phyloP scores from a whole-genome alignment of 2,329 filamentous ascomycete genomes.

The Colletotrichum sublineola region DNA sequence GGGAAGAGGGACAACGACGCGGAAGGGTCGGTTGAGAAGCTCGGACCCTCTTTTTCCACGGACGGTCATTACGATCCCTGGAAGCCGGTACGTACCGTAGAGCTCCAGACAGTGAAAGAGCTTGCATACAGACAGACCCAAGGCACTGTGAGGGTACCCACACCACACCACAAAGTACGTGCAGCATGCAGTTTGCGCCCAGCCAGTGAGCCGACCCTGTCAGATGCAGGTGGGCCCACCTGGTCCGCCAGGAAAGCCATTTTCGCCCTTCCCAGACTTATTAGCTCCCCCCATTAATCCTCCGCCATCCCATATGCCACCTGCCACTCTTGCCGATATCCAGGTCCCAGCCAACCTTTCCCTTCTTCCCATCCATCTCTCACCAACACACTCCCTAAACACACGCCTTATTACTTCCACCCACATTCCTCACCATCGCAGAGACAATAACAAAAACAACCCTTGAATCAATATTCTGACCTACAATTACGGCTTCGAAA shows the following conservation, averaged over 20 bases:
- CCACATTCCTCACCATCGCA: conserved; percentile 29
- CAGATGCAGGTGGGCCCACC: conserved; percentile 22
- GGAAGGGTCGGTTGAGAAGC: conserved; percentile 38
- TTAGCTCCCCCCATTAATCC: conserved; percentile 9
- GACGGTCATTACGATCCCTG: conserved; percentile 38
- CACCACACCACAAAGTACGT: conserved; percentile 15
- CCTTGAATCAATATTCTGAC: conserved; percentile 11
- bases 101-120: conserved; percentile 30
- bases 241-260: conserved; percentile 12
- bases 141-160: conserved; percentile 28
- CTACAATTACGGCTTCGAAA: background rate
- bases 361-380: conserved; percentile 35
- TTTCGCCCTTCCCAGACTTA: conserved; percentile 22
- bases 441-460: conserved; percentile 8
- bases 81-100: conserved; percentile 17
- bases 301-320: conserved; percentile 36
- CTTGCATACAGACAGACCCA: background rate
- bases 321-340: conserved; percentile 41
- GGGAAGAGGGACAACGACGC: background rate
- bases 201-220: conserved; percentile 37
- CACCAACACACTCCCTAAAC: conserved; percentile 32
- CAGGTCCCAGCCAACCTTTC: conserved; percentile 41
- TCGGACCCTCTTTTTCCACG: conserved; percentile 22
- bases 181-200: conserved; percentile 38
- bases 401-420: conserved; percentile 18